A percentile compares a stretch with the other conserved stretches of the same genome.
These are phyloP conservation scores for Diaporthe aspalathi DNA, from an alignment of 2,329 filamentous ascomycete genomes.

Conservation along the genomic window DNA sequence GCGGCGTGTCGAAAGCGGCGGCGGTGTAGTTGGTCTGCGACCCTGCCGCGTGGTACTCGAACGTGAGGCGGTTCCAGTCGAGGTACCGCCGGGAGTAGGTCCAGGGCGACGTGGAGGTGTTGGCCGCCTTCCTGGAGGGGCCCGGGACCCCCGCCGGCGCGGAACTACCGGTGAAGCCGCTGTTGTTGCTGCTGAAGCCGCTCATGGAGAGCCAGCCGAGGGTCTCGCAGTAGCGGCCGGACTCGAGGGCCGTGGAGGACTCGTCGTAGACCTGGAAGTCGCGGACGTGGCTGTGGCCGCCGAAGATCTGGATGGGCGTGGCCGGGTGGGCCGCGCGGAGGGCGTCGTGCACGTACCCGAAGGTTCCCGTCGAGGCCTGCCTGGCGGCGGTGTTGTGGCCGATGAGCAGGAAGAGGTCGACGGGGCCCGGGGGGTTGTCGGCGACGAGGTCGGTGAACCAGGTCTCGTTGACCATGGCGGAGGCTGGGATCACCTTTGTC, in stretches of 20 bases:
- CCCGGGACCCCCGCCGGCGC: slow-evolving; percentile 53
- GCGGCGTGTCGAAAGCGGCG: slow-evolving; percentile 40
- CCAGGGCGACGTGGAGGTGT: slow-evolving; percentile 52
- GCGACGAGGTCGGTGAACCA: slow-evolving; percentile 72
- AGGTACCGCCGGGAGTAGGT: slow-evolving; percentile 71
- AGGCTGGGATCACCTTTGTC: slow-evolving; percentile 68
- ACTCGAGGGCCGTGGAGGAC: slow-evolving; percentile 70
- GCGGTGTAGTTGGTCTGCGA: slow-evolving; percentile 37
- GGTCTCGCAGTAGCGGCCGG: slow-evolving; percentile 75
- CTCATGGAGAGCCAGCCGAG: slow-evolving; percentile 74
- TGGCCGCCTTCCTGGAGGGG: slow-evolving; percentile 53
- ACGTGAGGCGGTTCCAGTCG: slow-evolving; percentile 76
- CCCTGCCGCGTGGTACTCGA: slow-evolving; percentile 70
- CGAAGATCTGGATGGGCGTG: slow-evolving; percentile 73
- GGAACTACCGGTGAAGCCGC: slow-evolving; percentile 51
- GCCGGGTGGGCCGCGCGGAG: slow-evolving; percentile 67
- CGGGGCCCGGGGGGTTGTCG: slow-evolving; percentile 56
- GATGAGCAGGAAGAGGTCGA: slow-evolving; percentile 73
- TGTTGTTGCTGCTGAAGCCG: slow-evolving; percentile 63
- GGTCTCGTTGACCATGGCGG: slow-evolving; percentile 60
- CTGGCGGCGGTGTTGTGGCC: slow-evolving; percentile 71
- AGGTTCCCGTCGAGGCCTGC: slow-evolving; percentile 56
- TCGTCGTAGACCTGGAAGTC: slow-evolving; percentile 74
- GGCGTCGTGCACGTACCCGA: slow-evolving; percentile 62
- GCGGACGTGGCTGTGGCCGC: slow-evolving; percentile 73